Conservation (phyloP, 2,329 filamentous ascomycete species). For the Beauveria brongniartii region DNA sequence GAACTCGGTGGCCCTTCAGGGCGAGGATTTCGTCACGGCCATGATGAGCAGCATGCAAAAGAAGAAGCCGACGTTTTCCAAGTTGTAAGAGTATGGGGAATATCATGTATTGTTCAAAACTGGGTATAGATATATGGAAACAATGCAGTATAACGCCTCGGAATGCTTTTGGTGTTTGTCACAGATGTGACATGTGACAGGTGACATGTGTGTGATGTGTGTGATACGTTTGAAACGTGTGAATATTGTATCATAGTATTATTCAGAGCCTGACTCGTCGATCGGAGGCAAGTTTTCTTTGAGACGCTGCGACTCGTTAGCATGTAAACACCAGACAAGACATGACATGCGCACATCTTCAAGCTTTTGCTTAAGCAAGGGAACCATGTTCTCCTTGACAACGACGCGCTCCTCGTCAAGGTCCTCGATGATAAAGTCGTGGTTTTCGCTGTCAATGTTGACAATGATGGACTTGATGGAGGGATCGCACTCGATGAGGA, state of each 20-base stretch:
- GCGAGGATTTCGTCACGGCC: slow-evolving; percentile 65
- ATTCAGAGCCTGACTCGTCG: slow-evolving; percentile 44
- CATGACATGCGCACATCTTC: slow-evolving; percentile 47
- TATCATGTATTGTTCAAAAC: not conserved
- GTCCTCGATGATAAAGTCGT: slow-evolving; percentile 73
- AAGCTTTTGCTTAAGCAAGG: slow-evolving; percentile 57
- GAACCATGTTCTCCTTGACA: slow-evolving; percentile 66
- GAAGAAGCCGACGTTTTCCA: slow-evolving; percentile 74
- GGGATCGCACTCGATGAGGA: slow-evolving; percentile 75
- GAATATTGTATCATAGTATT: not conserved
- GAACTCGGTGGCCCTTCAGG: slow-evolving; percentile 80
- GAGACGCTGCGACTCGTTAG: slow-evolving; percentile 30
- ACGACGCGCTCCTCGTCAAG: slow-evolving; percentile 70
- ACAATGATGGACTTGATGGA: slow-evolving; percentile 81
- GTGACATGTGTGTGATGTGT: not conserved
- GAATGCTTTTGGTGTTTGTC: not conserved
- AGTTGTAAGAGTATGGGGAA: slow-evolving; percentile 47
- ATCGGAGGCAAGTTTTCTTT: slow-evolving; percentile 44
- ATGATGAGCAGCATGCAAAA: slow-evolving; percentile 71
- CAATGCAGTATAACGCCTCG: slow-evolving; percentile 1
- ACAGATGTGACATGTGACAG: not conserved
- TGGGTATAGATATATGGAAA: not conserved
- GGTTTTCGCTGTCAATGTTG: slow-evolving; percentile 61
- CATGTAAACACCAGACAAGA: not conserved
- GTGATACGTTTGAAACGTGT: no score